Conservation (phyloP, 306 rosid genomes). For the Cucurbita ficifolia region DNA sequence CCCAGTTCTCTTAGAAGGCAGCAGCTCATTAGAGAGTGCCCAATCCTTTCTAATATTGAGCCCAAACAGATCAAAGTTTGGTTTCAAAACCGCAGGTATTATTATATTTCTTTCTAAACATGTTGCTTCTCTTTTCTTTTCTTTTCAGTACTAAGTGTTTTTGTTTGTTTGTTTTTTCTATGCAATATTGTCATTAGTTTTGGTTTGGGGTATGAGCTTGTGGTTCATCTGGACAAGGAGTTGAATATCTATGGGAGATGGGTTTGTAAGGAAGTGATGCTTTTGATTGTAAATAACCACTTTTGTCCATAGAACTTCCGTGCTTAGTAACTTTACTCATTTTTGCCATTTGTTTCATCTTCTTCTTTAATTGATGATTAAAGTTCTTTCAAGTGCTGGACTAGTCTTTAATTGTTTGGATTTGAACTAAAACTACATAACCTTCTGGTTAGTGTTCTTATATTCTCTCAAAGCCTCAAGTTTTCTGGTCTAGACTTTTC, state of each 20-base stretch:
- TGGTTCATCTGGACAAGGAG: background rate
- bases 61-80: conserved; percentile 98
- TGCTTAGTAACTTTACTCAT: background rate
- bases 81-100: conserved; percentile 92
- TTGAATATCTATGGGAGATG: background rate
- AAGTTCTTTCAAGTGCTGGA: background rate
- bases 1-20: conserved; percentile 88
- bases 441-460: background rate
- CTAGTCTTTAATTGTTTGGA: background rate
- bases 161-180: background rate
- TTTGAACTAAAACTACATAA: background rate
- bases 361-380: background rate
- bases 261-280: background rate
- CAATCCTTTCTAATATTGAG: conserved; percentile 77
- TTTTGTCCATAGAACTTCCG: background rate
- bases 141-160: background rate
- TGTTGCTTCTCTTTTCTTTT: background rate
- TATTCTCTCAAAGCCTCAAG: background rate
- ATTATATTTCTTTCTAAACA: background rate
- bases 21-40: conserved; percentile 90
- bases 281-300: background rate
- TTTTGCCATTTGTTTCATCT: background rate
- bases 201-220: background rate
- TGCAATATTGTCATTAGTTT: background rate
- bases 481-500: background rate